Base-by-base conservation (phyloP, 192 early-diverging fungal species). In the Podila verticillata region DNA sequence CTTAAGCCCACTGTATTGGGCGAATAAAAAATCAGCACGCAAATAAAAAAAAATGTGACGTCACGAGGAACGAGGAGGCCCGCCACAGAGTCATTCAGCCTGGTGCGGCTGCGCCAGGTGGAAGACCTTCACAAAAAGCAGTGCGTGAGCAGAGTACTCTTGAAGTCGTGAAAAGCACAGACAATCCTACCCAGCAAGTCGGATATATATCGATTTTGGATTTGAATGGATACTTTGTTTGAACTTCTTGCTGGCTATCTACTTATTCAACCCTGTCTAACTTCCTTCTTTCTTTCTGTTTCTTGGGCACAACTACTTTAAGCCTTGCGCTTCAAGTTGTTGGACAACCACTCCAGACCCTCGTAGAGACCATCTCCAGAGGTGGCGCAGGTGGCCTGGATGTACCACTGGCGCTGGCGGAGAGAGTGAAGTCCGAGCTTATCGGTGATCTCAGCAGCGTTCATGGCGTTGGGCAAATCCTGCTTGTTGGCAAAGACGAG, bases 401-500 rank as follows among this genome's bases (percentile, higher is more conserved):
- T 96, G 85, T 93, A 95, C 97, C 97, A 99, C 48, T 89, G 86
- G 83, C 95, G 91, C 81, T 90, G 88, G 73, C 90, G 88, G 63
- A 97, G 86, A 72, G 89, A 88, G 70, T 91, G 92, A 73, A 98
- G 91, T 44, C 95, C 93, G 51, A 99, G 92, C 87, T 95, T 94
- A 77, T 98, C 96, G 58, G 93, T 96, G 82, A 98, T 95, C 84
- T 98, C 95, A 63, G 92, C 89, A 70, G 94, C 93, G 79, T 89
- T 93, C 95, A 98, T 96, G 78, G 97, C 96, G 85, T 95, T 95
- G 72, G 96, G 95, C 71, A 97, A 85, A 91, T 99, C 98, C 84
- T 99, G 98, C 90, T 99, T 99, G 92, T 99, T 99, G 85, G 97
- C 96, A 87, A 98, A 96, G 29, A 99, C 95, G 54, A 99, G 83